Base-by-base conservation (phyloP, 768 basidiomycete species). In the Saitozyma sp. region DNA sequence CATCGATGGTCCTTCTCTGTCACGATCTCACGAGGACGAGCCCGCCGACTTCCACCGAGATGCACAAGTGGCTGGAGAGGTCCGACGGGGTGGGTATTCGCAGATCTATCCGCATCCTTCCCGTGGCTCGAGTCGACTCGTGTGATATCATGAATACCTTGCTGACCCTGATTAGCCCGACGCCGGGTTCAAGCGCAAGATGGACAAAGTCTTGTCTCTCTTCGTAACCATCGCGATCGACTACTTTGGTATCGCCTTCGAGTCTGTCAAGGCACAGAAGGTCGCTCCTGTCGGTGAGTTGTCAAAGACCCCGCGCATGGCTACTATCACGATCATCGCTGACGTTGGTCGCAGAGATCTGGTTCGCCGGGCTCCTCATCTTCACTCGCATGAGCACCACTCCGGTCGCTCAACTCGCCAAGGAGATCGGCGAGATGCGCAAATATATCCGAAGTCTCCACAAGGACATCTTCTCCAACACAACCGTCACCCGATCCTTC, bases 201-300 rank as follows among this genome's bases (percentile, higher is more conserved):
- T 91, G 17, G 82, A 83, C 37, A 77, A 81, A 9, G 85, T 84
- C 17, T 79, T 92, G 43, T 74, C 80, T 14, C 82, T 83, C 7
- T 69, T 70, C 46, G 57, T 75, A 48, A 54, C 74, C 17, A 60
- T 78, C 50, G 70, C 71, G 37, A 57, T 38, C 46, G 62, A 71
- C 42, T 52, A 70, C 7, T 78, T 84, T 41, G 84, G 83, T n/a
- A 62, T 73, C 11, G 86, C 82, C 2, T 87, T 90, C 67, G 84
- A 85, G 62, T 83, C 86, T 37, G 83, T 91, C 46, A 86, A 88
- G 1, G 89, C 89, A 1, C 85, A 87, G 8, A 88, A 90, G 71
- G 89, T 92, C 73, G 85, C 91, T 40, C 91, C 89, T 76, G 86
- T 90, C 48, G 89, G 91, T 91, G 71, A 63, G 83, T 79, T 29